Conservation (phyloP, 2,329 filamentous ascomycete species). For the Colletotrichum sansevieriae region DNA sequence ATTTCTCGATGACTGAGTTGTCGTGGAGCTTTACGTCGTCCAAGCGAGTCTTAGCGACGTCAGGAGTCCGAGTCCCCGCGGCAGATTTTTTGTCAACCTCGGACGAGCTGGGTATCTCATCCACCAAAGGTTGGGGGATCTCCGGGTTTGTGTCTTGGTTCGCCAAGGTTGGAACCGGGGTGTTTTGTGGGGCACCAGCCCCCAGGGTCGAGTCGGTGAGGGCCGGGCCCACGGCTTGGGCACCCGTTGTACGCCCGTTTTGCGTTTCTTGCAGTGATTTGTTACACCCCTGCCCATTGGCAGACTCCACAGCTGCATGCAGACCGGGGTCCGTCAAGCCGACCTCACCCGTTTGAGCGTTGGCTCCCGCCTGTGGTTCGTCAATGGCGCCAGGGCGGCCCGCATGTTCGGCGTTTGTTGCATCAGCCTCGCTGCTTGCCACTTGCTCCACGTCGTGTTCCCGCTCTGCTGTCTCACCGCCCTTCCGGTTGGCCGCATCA, state of each 20-base stretch:
- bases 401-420: conserved; percentile 35
- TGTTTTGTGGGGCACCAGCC: conserved; percentile 38
- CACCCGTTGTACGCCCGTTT: conserved; percentile 41
- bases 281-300: conserved; percentile 18
- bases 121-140: conserved; percentile 39
- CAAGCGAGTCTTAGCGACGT: conserved; percentile 36
- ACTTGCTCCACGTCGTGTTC: conserved; percentile 26
- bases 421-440: conserved; percentile 36
- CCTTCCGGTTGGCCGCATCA: conserved; percentile 31
- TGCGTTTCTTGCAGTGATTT: conserved; percentile 42
- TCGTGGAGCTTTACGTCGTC: conserved; percentile 47
- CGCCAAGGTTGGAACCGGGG: conserved; percentile 40
- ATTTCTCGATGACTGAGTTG: conserved; percentile 46
- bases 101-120: conserved; percentile 26
- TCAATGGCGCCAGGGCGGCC: conserved; percentile 32
- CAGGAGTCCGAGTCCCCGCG: conserved; percentile 35
- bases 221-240: conserved; percentile 40
- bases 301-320: conserved; percentile 39
- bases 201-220: conserved; percentile 43
- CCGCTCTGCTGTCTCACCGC: conserved; percentile 36
- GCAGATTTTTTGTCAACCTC: conserved; percentile 38
- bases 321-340: conserved; percentile 29
- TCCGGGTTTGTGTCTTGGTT: conserved; percentile 41
- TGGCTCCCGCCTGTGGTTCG: conserved; percentile 26
- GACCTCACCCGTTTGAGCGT: conserved; percentile 29